phyloP scores from a whole-genome alignment of 2,329 filamentous ascomycete species.

The Calonectria honghensis region DNA sequence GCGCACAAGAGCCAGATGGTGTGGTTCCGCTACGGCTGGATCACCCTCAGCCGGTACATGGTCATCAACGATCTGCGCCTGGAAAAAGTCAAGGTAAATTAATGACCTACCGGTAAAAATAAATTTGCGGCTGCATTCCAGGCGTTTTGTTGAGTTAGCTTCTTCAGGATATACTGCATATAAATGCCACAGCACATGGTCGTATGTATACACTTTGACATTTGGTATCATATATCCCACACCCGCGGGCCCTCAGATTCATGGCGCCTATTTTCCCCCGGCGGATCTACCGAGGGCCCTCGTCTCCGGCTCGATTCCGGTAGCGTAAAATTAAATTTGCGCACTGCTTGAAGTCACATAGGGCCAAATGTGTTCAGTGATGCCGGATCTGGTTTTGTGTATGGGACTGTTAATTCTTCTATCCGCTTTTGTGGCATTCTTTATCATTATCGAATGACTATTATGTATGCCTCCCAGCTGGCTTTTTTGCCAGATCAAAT shows the following conservation, averaged over 20 bases:
- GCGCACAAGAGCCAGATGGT: constrained; percentile 98
- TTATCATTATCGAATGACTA: constrained; percentile 17
- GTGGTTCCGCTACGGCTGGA: constrained; percentile 99
- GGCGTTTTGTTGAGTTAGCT: constrained; percentile 17
- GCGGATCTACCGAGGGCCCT: no score
- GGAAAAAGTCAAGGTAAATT: constrained; percentile 60
- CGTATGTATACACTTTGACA: constrained; percentile 9
- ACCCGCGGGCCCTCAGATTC: neutral
- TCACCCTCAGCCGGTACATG: constrained; percentile 94
- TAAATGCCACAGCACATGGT: constrained; percentile 5
- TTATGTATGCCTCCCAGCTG: constrained; percentile 10
- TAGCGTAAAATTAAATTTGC: neutral
- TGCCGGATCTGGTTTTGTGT: neutral
- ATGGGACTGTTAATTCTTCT: neutral
- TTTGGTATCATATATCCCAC: neutral
- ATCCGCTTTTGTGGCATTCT: neutral
- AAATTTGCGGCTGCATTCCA: neutral
- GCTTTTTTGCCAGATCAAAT: constrained; percentile 8
- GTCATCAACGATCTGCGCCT: constrained; percentile 89
- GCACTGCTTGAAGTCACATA: neutral
- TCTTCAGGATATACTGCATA: neutral
- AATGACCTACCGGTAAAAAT: neutral
- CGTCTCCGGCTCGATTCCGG: neutral
- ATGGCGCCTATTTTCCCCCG: no score
- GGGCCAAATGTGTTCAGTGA: neutral